Evolutionary conservation across 192 early-diverging fungal species (phyloP), one percentile per base, ranked within the genome.

Genomic region (Gryganskiella cystojenkinii): DNA sequence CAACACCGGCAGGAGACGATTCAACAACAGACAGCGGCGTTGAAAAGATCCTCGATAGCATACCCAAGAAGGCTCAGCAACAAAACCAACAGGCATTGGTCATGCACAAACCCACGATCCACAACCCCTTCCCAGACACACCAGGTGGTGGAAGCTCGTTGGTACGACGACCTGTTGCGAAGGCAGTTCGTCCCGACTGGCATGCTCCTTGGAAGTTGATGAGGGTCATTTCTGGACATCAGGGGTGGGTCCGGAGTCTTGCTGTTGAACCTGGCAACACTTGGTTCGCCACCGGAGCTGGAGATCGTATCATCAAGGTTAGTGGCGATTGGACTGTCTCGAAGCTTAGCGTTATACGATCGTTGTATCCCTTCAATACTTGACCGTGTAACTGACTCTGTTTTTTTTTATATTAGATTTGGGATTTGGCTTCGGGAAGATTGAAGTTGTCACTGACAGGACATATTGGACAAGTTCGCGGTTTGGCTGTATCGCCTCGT

Each of bases 121-220:
- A 80, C 59, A 61, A 80, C 78, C 68, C 70, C 44, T 83, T 86
- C 67, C 80, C 79, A 27, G 82, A 84, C 61, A 59, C 79, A 43
- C 78, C 82, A 14, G 64, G 60, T 27, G 83, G 84, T 35, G 68
- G 61, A 14, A 83, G 80, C 19, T 89, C 87, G 4, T 67, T 89
- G 27, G 81, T 89, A 33, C 82, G 87, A 40, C 81, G 87, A 55
- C 79, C 86, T 49, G 66, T 69, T 6, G 82, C 87, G 27, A 85
- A 82, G 68, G 65, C 75, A 0, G 70, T 83, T 30, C 75, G 90
- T 53, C 98, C 98, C 4, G 84, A 90, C 42, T 99, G 98, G 98
- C 98, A 99, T 82, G 95, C 98, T 45, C 98, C 98, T 28, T 99
- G 98, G 98, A 97, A 96, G 84, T 84, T 99, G 61, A 96, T 95